A percentile compares a stretch with the other conserved stretches of the same genome.
phyloP scores from a whole-genome alignment of 148 eudicot genomes.

The Rhododendron simsii region DNA sequence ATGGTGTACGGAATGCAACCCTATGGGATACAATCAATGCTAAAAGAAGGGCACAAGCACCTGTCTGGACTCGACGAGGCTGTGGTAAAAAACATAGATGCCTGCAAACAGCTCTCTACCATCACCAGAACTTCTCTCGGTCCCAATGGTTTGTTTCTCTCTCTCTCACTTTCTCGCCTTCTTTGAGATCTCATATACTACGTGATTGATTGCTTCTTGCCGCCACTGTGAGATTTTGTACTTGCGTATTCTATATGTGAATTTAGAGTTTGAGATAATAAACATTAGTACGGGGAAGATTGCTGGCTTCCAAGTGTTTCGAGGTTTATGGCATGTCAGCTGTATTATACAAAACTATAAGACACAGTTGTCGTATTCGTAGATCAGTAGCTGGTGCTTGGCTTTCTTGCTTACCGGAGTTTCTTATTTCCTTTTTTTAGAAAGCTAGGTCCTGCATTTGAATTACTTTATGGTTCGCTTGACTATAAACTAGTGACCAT shows the following conservation, averaged over 20 bases:
- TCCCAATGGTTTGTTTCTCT: slow-evolving; percentile 55
- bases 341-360: background rate
- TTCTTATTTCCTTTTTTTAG: too few species aligned
- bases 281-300: background rate
- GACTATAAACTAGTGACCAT: background rate
- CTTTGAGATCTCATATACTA: background rate
- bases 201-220: background rate
- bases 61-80: slow-evolving; percentile 93
- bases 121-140: slow-evolving; percentile 89
- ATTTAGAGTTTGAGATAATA: background rate
- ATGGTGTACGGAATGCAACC: slow-evolving; percentile 56
- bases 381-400: background rate
- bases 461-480: background rate
- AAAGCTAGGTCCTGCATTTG: background rate
- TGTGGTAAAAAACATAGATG: slow-evolving; percentile 80
- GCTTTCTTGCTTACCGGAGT: background rate
- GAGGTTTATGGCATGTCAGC: background rate
- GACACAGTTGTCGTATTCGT: background rate
- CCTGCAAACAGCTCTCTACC: slow-evolving; percentile 80
- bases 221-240: background rate
- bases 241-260: background rate
- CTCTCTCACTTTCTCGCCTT: background rate
- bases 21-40: slow-evolving; percentile 69
- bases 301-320: background rate
- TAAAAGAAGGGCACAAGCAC: slow-evolving; percentile 87